phyloP scores from a whole-genome alignment of 768 basidiomycete genomes.

The Agrocybe praecox region DNA sequence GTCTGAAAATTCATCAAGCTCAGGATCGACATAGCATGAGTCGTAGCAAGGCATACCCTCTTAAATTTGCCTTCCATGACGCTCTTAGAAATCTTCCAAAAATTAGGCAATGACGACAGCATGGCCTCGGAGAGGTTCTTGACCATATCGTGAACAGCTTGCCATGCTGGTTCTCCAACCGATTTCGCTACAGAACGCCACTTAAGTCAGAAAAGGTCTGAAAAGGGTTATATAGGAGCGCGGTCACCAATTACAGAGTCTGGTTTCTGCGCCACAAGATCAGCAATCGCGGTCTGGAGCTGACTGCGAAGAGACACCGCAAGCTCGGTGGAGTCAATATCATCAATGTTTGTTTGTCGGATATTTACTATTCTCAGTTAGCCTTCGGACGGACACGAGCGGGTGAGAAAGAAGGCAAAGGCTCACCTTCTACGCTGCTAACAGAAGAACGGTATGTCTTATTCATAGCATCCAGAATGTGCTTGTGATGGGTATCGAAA shows the following conservation, averaged over 20 bases:
- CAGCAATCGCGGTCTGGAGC: slow-evolving; percentile 59
- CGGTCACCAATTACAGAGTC: slow-evolving; percentile 63
- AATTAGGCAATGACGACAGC: slow-evolving; percentile 83
- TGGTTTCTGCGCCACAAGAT: slow-evolving; percentile 63
- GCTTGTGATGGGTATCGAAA: slow-evolving; percentile 90
- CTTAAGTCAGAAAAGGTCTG: background rate
- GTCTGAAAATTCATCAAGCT: slow-evolving; percentile 20
- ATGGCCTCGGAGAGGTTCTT: slow-evolving; percentile 88
- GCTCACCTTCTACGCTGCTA: slow-evolving; percentile 55
- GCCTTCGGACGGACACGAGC: slow-evolving; percentile 6
- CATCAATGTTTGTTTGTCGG: slow-evolving; percentile 41
- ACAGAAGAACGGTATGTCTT: slow-evolving; percentile 56
- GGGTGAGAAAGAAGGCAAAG: slow-evolving; percentile 8
- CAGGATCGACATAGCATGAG: slow-evolving; percentile 4
- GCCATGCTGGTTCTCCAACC: slow-evolving; percentile 80
- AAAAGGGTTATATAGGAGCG: background rate
- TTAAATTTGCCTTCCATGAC: slow-evolving; percentile 94
- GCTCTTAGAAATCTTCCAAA: slow-evolving; percentile 90
- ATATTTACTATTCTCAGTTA: slow-evolving; percentile 42
- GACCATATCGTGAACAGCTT: slow-evolving; percentile 73
- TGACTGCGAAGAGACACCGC: slow-evolving; percentile 52
- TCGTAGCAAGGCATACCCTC: slow-evolving; percentile 53
- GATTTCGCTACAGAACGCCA: slow-evolving; percentile 54
- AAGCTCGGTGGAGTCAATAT: slow-evolving; percentile 36
- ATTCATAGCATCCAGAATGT: slow-evolving; percentile 81